Evolutionary conservation across 257 asterid genomes (phyloP), one percentile per base, ranked within the genome.

Genomic region (Plantago major): DNA sequence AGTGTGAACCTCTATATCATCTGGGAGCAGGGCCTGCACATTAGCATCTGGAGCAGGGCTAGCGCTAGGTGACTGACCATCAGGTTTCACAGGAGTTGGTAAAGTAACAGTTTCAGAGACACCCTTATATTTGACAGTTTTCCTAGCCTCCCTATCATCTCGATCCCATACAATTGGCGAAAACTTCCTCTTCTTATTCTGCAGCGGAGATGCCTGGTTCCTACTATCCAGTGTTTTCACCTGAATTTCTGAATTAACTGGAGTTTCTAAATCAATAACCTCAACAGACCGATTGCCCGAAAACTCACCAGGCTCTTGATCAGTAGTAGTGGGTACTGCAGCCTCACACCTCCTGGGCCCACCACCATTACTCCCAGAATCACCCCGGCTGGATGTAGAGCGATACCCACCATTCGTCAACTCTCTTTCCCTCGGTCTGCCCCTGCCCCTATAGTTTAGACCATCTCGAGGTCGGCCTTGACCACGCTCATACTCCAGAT

Each of bases 131-230:
- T 79, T 72, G 18, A 62, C 63, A 18, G 64, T 46, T 69, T 68
- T 71, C 65, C 58, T 70, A 5, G 50, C 71, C 55, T 76, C 82
- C 73, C 76, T 73, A 66, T 82, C 85, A 65, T 86, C 95, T 71
- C 86, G 80, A 64, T 88, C 97, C 95, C 97, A 92, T 54, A 86
- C 81, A 77, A 88, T 84, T 18, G 98, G 98, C 0, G 95, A 84
- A 66, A 78, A 88, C 70, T 88, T 91, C 65, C 95, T 71, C 76
- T 82, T 91, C 18, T 76, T 88, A 65, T 51, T 75, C 68, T 49
- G 72, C 46, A 60, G 19, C 43, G 76, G 78, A 26, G 81, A 70
- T 6, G 37, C 60, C 42, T 16, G 79, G 42, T 54, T 53, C 72
- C 80, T 83, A 69, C 74, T 80, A 53, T 73, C 84, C 7, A 52